A percentile compares a stretch with the other conserved stretches of the same genome.
These are phyloP conservation scores for Aspergillus neotritici DNA, from an alignment of 2,329 filamentous ascomycete species.

Conservation along the genomic window DNA sequence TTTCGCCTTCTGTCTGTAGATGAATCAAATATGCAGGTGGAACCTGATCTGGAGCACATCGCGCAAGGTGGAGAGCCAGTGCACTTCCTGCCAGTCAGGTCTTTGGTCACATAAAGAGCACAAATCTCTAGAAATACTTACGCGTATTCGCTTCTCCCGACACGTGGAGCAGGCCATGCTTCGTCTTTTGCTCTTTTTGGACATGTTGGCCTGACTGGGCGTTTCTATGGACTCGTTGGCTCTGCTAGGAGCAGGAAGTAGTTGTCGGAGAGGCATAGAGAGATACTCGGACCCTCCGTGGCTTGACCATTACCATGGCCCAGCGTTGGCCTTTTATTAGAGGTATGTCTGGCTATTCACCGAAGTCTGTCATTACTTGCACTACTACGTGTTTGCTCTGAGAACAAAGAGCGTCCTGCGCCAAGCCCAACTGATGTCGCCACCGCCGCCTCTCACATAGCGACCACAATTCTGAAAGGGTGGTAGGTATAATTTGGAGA, in stretches of 20 bases:
- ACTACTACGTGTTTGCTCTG: not conserved
- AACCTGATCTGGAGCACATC: not conserved
- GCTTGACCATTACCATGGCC: not conserved
- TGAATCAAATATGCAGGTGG: not conserved
- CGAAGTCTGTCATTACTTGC: too few relatives aligned
- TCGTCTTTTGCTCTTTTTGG: not conserved
- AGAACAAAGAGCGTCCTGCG: slow-evolving; percentile 1
- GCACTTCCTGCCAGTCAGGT: not conserved
- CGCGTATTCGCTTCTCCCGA: not conserved
- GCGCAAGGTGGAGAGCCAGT: not conserved
- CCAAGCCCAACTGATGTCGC: not conserved
- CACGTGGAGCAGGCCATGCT: not conserved
- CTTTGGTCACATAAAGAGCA: not conserved
- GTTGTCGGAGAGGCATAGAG: slow-evolving; percentile 1
- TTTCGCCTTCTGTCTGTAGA: not conserved
- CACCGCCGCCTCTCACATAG: not conserved
- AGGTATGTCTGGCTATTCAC: too few relatives aligned
- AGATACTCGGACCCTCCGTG: not conserved
- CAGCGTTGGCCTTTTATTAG: slow-evolving; percentile 1
- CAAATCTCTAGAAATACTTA: not conserved
- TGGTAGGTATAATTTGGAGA: not conserved
- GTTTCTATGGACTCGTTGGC: not conserved
- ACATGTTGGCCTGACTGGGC: not conserved
- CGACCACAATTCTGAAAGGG: not conserved
- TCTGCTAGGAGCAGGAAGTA: not conserved